phyloP scores from a whole-genome alignment of 2,329 filamentous ascomycete species.

The Phymatotrichopsis omnivora region DNA sequence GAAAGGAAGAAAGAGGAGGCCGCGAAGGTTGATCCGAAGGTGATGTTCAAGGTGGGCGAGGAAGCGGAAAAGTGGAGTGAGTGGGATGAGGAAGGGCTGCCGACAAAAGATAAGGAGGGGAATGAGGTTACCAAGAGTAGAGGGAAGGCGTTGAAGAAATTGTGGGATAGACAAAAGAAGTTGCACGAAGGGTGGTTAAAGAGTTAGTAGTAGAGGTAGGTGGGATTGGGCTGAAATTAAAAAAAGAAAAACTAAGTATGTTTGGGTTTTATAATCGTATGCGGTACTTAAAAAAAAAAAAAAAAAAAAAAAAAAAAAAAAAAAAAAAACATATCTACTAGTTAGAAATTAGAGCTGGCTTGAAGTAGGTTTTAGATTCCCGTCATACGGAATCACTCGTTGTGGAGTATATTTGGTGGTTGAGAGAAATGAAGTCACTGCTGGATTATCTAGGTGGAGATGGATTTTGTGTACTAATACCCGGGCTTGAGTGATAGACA shows the following conservation, averaged over 20 bases:
- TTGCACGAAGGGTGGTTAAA: conserved; percentile 47
- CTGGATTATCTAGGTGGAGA: too few relatives aligned
- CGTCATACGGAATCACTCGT: too few relatives aligned
- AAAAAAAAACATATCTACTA: background rate
- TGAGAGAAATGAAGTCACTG: too few relatives aligned
- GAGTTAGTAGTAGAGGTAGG: background rate
- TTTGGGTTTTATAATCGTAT: conserved; percentile 1
- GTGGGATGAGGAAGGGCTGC: conserved; percentile 31
- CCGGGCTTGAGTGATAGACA: too few relatives aligned
- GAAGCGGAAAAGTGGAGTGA: conserved; percentile 47
- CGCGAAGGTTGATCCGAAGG: conserved; percentile 50
- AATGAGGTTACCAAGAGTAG: conserved; percentile 71
- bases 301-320: background rate
- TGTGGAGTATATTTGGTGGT: too few relatives aligned
- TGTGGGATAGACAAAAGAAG: conserved; percentile 87
- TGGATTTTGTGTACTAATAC: too few relatives aligned
- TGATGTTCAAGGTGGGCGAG: conserved; percentile 41
- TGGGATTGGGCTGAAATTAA: background rate
- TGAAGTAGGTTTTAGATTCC: too few relatives aligned
- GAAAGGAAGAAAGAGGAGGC: conserved; percentile 44
- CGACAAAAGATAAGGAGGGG: conserved; percentile 65
- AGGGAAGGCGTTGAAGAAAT: conserved; percentile 74
- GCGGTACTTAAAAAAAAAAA: background rate
- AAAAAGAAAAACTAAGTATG: background rate
- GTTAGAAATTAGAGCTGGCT: too few relatives aligned